Evolutionary conservation across 306 rosid genomes (phyloP), one percentile per base, ranked within the genome.

Genomic region (Pterocarpus macrocarpus): DNA sequence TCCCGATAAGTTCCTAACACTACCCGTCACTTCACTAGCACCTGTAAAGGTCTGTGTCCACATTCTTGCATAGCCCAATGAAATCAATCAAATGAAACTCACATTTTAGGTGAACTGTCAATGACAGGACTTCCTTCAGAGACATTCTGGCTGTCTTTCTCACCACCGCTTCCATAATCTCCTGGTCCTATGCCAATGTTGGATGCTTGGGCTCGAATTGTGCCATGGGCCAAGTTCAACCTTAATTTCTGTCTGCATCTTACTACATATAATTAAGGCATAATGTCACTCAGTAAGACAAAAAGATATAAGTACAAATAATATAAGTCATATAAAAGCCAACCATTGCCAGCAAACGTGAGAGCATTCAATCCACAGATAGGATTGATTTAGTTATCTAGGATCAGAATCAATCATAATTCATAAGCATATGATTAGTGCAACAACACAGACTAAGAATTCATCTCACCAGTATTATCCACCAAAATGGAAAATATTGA

Each of bases 151-250:
- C 82, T 75, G 35, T 85, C 89, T 47, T 86, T 85, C 80, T 73
- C 93, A 53, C 80, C 86, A 69, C 66, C 83, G 81, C 81, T 90
- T 67, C 88, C 90, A 82, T 85, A 87, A 77, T 91, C 94, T 71
- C 90, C 92, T 13, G 97, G 86, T 85, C 94, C 97, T 22, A 93
- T 56, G 34, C 94, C 80, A 75, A 83, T 72, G 85, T 93, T 91
- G 55, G 98, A 95, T 57, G 97, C 91, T 86, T 89, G 96, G 36
- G 88, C 90, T 79, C 87, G 85, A 81, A 86, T 62, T 28, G 38
- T 81, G 35, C 90, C 82, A 71, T 35, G 47, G 7, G 43, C 83
- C 69, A 87, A 39, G 66, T 50, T 84, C 83, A 81, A 80, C 78
- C 86, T 85, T 11, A 82, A 69, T 58, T 79, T 82, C 75, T 87